Evolutionary conservation across 2,329 filamentous ascomycete species (phyloP), one percentile per base, ranked within the genome.

Genomic region (Aspergillus japonicus): DNA sequence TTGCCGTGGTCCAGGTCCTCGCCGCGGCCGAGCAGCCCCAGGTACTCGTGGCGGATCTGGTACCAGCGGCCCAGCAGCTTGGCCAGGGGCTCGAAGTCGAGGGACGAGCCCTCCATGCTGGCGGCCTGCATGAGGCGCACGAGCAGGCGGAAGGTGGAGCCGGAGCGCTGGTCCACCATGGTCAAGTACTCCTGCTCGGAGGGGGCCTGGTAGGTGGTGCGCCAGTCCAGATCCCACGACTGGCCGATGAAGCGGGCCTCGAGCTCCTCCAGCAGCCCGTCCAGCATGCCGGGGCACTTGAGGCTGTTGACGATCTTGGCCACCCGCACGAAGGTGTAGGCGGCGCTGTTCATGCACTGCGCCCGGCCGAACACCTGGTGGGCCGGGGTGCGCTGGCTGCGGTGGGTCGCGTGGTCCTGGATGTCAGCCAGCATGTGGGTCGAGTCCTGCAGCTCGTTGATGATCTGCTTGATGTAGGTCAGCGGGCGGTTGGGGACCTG

Each of bases 1-100:
- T 80, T 79, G 2, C 75, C 76, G 57, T 78, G 75, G 53, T 76
- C 74, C 0, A 79, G 58, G 57, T 79, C 77, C 55, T 78, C 75
- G 57, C 70, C 73, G 51, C 48, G n/a, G 4, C 23, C 24, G 19
- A 56, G 60, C 7, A 71, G 58, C 31, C 67, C 69, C 55, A 65
- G 54, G 31, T 69, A 68, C 31, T 71, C 69, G 50, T 70, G 64
- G 23, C 69, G 64, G 49, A 69, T 68, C 50, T 70, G 69, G 47
- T 66, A 69, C 44, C 59, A 65, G 19, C 65, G 65, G 10, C 69
- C 68, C 21, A 71, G 55, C 7, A 64, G 50, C 31, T 48, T 48
- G 48, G 55, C 57, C 24, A 66, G 58, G 44, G 56, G 52, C 31
- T 60, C 62, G n/a, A 64, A 59, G 26, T 63, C 64, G 7, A 60